phyloP scores from a whole-genome alignment of 2,329 filamentous ascomycete genomes.

The Beauveria varroae region DNA sequence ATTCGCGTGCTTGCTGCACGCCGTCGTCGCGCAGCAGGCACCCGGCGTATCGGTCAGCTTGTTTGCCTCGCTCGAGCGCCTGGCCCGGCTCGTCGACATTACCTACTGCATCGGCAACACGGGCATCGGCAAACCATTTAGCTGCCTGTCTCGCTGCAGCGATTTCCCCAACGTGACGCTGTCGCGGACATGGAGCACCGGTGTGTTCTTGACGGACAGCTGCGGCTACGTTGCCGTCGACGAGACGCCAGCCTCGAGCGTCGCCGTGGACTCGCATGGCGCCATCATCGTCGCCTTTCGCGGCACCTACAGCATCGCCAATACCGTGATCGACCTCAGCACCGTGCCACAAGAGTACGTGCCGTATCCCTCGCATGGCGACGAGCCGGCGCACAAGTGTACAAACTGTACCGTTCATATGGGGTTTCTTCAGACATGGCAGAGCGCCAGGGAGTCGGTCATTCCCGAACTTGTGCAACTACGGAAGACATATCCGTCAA shows the following conservation, averaged over 20 bases:
- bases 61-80: slow-evolving; percentile 77
- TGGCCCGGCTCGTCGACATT: slow-evolving; percentile 88
- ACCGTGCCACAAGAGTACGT: slow-evolving; percentile 86
- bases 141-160: slow-evolving; percentile 73
- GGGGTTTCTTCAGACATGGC: slow-evolving; percentile 84
- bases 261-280: slow-evolving; percentile 13
- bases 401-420: slow-evolving; percentile 85
- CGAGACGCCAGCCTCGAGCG: slow-evolving; percentile 35
- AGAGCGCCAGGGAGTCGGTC: slow-evolving; percentile 61
- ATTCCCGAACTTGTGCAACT: slow-evolving; percentile 58
- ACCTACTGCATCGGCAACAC: slow-evolving; percentile 85
- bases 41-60: slow-evolving; percentile 50
- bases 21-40: not conserved
- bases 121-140: slow-evolving; percentile 76
- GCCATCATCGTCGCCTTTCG: slow-evolving; percentile 80
- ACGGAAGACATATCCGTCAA: slow-evolving; percentile 55
- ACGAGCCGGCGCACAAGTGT: slow-evolving; percentile 48
- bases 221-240: slow-evolving; percentile 94
- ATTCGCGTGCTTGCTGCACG: not conserved
- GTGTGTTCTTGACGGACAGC: slow-evolving; percentile 76
- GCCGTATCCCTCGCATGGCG: slow-evolving; percentile 61
- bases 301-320: slow-evolving; percentile 88
- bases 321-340: slow-evolving; percentile 84
- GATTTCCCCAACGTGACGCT: slow-evolving; percentile 79
- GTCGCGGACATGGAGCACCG: slow-evolving; percentile 83